These are phyloP conservation scores for Metschnikowia similis DNA, from an alignment of 805 yeast species.

Conservation along the genomic window DNA sequence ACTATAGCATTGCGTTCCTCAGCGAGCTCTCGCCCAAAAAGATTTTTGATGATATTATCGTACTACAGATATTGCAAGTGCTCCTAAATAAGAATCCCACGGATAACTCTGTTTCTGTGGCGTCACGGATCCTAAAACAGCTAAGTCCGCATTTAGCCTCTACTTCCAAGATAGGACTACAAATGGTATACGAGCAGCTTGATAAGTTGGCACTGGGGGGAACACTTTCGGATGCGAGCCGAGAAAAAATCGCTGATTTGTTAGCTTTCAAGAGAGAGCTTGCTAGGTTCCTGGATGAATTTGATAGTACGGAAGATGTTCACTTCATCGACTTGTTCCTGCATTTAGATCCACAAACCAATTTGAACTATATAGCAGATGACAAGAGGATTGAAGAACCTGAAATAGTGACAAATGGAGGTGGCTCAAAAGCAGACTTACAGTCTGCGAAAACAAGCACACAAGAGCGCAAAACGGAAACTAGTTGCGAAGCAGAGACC, in stretches of 20 bases:
- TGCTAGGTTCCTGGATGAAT: slow-evolving; percentile 27
- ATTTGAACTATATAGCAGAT: not conserved
- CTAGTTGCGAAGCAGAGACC: too few species aligned
- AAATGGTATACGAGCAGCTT: slow-evolving; percentile 55
- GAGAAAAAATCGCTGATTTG: slow-evolving; percentile 7
- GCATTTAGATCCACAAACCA: slow-evolving; percentile 1
- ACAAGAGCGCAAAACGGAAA: not conserved
- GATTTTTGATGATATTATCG: slow-evolving; percentile 38
- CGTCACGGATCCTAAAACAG: slow-evolving; percentile 45
- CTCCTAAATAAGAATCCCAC: slow-evolving; percentile 40
- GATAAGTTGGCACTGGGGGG: slow-evolving; percentile 59
- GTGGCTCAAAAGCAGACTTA: not conserved
- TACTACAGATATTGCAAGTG: slow-evolving; percentile 34
- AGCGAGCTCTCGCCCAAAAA: slow-evolving; percentile 61
- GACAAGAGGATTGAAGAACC: not conserved
- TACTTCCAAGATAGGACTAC: slow-evolving; percentile 41
- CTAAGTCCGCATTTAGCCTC: slow-evolving; percentile 50
- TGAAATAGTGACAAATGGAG: not conserved
- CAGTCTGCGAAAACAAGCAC: too few species aligned
- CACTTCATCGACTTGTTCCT: not conserved
- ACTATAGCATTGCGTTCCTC: slow-evolving; percentile 45
- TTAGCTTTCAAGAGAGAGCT: slow-evolving; percentile 13
- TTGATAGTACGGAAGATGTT: slow-evolving; percentile 12
- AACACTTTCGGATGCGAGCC: slow-evolving; percentile 8
- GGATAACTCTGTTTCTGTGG: slow-evolving; percentile 53